Evolutionary conservation across 2,329 filamentous ascomycete species (phyloP), one percentile per base, ranked within the genome.

Genomic region (Fusarium tanahbumbuense): DNA sequence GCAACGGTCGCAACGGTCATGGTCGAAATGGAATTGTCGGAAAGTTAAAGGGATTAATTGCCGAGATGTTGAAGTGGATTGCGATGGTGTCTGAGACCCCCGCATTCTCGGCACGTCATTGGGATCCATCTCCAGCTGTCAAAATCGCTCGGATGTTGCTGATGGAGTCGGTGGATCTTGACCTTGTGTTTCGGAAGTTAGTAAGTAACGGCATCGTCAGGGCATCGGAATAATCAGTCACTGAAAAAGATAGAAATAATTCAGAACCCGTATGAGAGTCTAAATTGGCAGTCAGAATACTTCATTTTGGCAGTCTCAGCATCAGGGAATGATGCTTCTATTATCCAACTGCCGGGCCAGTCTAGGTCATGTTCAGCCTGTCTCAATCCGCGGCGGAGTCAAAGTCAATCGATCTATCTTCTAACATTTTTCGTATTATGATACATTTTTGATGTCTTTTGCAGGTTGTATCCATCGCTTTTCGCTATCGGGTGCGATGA

Each of bases 61-160:
- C 44, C 44, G 48, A 67, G 30, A 40, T 4, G 10, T 18, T 28
- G 34, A 62, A 28, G 60, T 22, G 41, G 44, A 45, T 49, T 63
- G n/a, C 18, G 16, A 18, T 1, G 5, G 13, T 34, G 12, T 5
- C n/a, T 18, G 13, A 34, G 49, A 54, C 60, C 63, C 63, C 63
- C 63, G 61, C 63, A 67, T 60, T 66, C 16, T 50, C 9, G 45
- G 63, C 48, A 56, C 44, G 63, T 60, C 61, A 44, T 41, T 37
- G n/a, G 16, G 60, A 7, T 22, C 42, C 47, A 60, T 66, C 13
- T n/a, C 42, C 47, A 60, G 60, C 16, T 50, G 28, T 57, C 59
- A 64, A 37, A 64, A 28, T 57, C 25, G 32, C 22, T 58, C 62
- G 63, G 61, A 32, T 25, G 44, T 67, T 66, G 13, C 32, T 28